Base-by-base conservation (phyloP, 257 asterid species). In the Plantago ovata region DNA sequence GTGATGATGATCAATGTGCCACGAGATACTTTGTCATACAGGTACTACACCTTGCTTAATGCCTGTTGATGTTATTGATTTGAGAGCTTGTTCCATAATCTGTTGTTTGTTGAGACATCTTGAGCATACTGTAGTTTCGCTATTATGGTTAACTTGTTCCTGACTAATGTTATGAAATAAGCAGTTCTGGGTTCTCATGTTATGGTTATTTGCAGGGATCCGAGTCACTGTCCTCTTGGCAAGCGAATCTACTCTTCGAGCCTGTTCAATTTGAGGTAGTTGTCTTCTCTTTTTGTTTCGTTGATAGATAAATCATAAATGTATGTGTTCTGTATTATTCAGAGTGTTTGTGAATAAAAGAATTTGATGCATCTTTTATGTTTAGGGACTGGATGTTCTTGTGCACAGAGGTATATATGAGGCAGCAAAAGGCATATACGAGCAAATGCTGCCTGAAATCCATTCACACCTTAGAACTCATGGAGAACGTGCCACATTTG, bases 331-430 rank as follows among this genome's bases (percentile, higher is more conserved):
- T 58, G 32, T 24, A 24, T 24, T 24, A 24, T 2, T 24, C 32
- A 24, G 32, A 24, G 5, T 48, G 12, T 22, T 1, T 0, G 24
- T 41, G 58, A 0, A 38, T 13, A 39, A 15, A 38, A 20, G 58
- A 51, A 39, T 42, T 44, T 66, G 71, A 60, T 65, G 12, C 13
- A 39, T 58, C 41, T 22, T 46, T 33, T 71, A 38, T 74, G 12
- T 69, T 49, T 68, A 93, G 97, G 97, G 95, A 28, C 65, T 83
- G 60, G 96, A 86, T 62, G 86, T 89, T 58, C 82, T 83, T 23
- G 97, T 89, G 54, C 99, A 93, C 65, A 77, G 99, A 54, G 96
- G 99, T 62, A 93, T 89, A 62, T 93, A 93, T 9, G 97, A 93
- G 82, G 96, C 97, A 59, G 97, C 97, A n/a, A 89, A 89, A 75